These are phyloP conservation scores for Diaporthe citriasiana DNA, from an alignment of 2,329 filamentous ascomycete genomes.

Conservation along the genomic window DNA sequence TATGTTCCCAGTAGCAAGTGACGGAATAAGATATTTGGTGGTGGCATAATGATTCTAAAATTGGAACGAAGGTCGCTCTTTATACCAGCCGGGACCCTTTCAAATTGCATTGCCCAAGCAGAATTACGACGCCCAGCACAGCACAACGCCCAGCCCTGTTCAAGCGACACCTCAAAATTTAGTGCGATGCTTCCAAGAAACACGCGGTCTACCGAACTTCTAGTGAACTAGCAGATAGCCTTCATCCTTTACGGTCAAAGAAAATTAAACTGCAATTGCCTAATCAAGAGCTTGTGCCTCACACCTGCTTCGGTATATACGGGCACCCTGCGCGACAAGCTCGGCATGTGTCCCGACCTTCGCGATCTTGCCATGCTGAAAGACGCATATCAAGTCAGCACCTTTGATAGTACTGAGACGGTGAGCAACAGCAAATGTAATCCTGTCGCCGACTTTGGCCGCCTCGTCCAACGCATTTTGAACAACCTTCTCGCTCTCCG, in stretches of 20 bases:
- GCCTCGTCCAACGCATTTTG: slow-evolving; percentile 28
- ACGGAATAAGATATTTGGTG: background rate
- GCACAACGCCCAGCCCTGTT: background rate
- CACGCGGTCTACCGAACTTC: no score
- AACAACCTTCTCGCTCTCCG: slow-evolving; percentile 71
- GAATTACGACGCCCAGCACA: background rate
- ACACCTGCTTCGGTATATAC: slow-evolving; percentile 32
- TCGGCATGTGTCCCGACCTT: slow-evolving; percentile 49
- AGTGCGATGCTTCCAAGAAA: background rate
- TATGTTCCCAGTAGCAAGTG: background rate
- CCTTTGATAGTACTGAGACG: slow-evolving; percentile 67
- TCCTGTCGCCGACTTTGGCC: slow-evolving; percentile 67
- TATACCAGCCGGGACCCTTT: background rate
- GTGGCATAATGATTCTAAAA: background rate
- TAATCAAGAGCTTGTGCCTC: slow-evolving; percentile 11
- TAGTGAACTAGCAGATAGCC: no score
- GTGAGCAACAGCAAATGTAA: slow-evolving; percentile 77
- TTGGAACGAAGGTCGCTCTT: background rate
- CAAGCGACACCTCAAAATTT: background rate
- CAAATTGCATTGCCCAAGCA: background rate
- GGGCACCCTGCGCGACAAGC: slow-evolving; percentile 18
- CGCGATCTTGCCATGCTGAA: slow-evolving; percentile 50
- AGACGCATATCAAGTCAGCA: slow-evolving; percentile 57
- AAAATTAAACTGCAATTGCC: background rate
- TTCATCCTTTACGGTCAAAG: background rate